Conservation (phyloP, 2,329 filamentous ascomycete species). For the Zalaria obscura region DNA sequence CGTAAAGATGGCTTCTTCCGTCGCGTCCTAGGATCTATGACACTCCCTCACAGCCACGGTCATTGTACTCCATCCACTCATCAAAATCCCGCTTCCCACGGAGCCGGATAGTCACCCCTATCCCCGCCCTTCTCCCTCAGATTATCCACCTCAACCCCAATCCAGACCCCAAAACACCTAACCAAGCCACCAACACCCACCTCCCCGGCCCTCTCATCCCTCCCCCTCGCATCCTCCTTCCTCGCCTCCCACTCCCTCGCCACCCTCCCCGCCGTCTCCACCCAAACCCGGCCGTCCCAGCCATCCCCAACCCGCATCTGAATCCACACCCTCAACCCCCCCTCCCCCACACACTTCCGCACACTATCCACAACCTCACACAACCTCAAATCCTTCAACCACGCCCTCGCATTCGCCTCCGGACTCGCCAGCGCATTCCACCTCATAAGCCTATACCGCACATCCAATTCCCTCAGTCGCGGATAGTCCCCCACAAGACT, state of each 20-base stretch:
- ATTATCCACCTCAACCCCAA: background rate
- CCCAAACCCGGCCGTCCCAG: background rate
- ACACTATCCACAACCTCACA: conserved; percentile 6
- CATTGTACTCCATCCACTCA: too few species aligned
- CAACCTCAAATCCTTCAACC: conserved; percentile 6
- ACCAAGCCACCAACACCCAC: background rate
- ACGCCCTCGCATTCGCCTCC: conserved; percentile 6
- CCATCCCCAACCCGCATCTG: background rate
- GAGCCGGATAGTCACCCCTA: background rate
- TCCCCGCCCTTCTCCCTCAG: background rate
- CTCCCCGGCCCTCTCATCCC: conserved; percentile 1
- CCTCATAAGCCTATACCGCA: conserved; percentile 17
- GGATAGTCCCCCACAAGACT: conserved; percentile 20
- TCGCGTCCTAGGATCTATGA: too few species aligned
- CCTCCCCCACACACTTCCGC: conserved; percentile 5
- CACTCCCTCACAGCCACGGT: too few species aligned
- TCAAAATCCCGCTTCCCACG: background rate
- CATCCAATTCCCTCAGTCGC: conserved; percentile 13
- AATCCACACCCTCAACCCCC: background rate
- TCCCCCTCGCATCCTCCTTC: background rate
- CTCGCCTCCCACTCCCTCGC: conserved; percentile 2
- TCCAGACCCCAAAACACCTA: background rate
- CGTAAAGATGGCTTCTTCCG: too few species aligned
- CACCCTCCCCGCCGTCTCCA: conserved; percentile 4
- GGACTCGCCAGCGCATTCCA: conserved; percentile 12